Conservation (phyloP, 1,284 basidiomycete species). For the Ustilago xerochloae region DNA sequence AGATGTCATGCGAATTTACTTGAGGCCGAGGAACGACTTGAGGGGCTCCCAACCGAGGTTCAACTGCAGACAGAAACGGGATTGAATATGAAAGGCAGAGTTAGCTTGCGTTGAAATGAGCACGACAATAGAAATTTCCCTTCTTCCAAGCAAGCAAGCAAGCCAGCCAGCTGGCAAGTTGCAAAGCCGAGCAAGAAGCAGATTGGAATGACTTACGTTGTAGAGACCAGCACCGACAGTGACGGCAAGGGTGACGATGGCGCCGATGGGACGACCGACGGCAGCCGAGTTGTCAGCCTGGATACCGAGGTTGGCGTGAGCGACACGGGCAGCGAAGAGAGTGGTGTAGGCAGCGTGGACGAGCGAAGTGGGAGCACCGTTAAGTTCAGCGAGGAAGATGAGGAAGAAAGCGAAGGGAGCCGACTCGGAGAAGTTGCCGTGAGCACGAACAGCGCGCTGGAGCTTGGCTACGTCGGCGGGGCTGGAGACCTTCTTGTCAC, state of each 20-base stretch:
- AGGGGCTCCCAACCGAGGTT: conserved; percentile 67
- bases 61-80: conserved; percentile 36
- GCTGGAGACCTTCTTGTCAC: conserved; percentile 23
- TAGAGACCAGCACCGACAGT: conserved; percentile 60
- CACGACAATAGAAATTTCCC: too few species aligned
- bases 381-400: conserved; percentile 68
- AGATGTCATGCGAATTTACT: conserved; percentile 36
- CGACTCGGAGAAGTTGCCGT: conserved; percentile 64
- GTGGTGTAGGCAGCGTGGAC: conserved; percentile 65
- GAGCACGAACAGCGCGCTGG: conserved; percentile 58
- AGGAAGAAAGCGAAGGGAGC: conserved; percentile 64
- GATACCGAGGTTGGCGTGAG: conserved; percentile 59
- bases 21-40: conserved; percentile 66
- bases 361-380: conserved; percentile 66
- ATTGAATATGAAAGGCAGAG: neutral
- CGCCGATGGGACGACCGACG: conserved; percentile 50
- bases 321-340: conserved; percentile 61
- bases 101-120: neutral
- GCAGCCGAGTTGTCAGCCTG: conserved; percentile 20
- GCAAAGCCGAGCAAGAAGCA: neutral
- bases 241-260: conserved; percentile 52
- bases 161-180: too few species aligned
- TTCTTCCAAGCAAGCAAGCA: too few species aligned
- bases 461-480: conserved; percentile 53
- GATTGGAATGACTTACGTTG: conserved; percentile 56